Conservation (phyloP, 345 rosid species). For the Gossypium thurberi region DNA sequence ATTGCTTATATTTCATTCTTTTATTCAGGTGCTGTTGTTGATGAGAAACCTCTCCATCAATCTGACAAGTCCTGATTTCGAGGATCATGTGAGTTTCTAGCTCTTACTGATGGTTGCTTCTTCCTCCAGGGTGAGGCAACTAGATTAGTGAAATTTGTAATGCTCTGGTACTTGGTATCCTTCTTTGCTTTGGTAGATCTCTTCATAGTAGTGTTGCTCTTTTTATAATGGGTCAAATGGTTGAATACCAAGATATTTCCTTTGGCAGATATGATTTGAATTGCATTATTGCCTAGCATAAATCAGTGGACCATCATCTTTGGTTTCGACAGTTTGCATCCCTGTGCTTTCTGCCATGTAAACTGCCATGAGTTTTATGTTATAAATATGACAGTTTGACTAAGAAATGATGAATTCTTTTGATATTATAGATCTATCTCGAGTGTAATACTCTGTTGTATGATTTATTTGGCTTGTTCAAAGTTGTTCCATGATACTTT, state of each 20-base stretch:
- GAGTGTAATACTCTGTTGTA: not conserved
- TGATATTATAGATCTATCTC: not conserved
- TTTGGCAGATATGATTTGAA: not conserved
- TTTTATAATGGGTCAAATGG: not conserved
- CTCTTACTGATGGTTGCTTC: not conserved
- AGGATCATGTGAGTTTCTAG: constrained; percentile 72
- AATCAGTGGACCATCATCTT: not conserved
- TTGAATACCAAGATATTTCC: not conserved
- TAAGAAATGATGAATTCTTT: not conserved
- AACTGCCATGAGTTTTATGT: constrained; percentile 1
- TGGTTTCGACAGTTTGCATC: not conserved
- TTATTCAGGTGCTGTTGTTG: constrained; percentile 62
- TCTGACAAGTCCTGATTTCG: constrained; percentile 77
- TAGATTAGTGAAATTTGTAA: constrained; percentile 3
- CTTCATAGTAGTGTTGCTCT: not conserved
- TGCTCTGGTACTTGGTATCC: not conserved
- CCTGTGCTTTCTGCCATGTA: not conserved
- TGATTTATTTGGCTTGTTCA: not conserved
- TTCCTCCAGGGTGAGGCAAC: not conserved
- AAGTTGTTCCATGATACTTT: not conserved
- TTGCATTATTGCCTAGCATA: not conserved
- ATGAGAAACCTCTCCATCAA: constrained; percentile 95
- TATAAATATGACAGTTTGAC: constrained; percentile 4
- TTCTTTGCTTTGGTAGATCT: not conserved
- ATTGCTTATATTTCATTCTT: constrained; percentile 15